Conservation (phyloP, 805 yeast genomes). For the Starmerella vaccinii region DNA sequence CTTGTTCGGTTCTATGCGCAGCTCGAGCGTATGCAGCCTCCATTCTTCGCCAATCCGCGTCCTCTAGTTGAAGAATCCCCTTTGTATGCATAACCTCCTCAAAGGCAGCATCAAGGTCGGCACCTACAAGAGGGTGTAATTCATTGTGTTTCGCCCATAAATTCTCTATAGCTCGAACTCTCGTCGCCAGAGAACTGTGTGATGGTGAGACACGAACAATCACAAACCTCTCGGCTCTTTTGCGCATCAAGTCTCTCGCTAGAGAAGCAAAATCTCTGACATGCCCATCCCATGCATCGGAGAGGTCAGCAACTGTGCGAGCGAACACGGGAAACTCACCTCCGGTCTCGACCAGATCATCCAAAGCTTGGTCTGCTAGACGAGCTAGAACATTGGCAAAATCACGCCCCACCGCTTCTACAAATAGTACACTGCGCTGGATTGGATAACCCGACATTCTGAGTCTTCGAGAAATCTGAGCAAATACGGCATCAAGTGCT, state of each 20-base stretch:
- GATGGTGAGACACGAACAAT: conserved; percentile 50
- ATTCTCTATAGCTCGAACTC: conserved; percentile 36
- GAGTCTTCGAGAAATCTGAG: conserved; percentile 50
- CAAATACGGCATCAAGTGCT: conserved; percentile 42
- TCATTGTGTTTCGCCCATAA: conserved; percentile 44
- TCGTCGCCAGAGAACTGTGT: conserved; percentile 34
- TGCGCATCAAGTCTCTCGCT: conserved; percentile 65
- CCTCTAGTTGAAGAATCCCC: conserved; percentile 3
- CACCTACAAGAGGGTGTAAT: conserved; percentile 14
- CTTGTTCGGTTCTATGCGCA: conserved; percentile 33
- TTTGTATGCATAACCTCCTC: not conserved
- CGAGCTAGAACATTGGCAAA: conserved; percentile 31
- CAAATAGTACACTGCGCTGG: conserved; percentile 2
- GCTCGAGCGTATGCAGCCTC: conserved; percentile 38
- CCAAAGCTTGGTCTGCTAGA: conserved; percentile 36
- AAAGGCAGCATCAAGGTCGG: conserved; percentile 6
- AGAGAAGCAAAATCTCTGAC: conserved; percentile 53
- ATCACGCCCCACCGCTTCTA: conserved; percentile 44
- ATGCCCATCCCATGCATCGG: conserved; percentile 45
- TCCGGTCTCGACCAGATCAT: conserved; percentile 25
- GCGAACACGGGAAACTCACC: not conserved
- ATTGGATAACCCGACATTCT: conserved; percentile 50
- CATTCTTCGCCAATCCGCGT: conserved; percentile 34
- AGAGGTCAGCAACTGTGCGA: conserved; percentile 3
- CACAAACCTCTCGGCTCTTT: conserved; percentile 59